These are phyloP conservation scores for Fusarium sp. DNA, from an alignment of 2,329 filamentous ascomycete genomes.

Conservation along the genomic window DNA sequence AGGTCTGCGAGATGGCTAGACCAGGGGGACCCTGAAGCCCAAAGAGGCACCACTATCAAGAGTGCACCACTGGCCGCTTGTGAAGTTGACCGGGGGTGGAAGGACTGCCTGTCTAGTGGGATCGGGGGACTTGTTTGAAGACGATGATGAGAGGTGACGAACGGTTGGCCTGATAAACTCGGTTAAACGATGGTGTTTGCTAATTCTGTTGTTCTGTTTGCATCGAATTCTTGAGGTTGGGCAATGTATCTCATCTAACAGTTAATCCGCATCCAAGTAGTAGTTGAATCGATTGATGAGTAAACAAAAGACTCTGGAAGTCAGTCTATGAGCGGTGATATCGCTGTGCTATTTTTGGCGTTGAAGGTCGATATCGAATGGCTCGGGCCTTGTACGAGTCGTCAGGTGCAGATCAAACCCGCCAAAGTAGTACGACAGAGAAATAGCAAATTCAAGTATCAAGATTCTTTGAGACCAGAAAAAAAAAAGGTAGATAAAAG, in stretches of 20 bases:
- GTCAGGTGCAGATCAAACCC: slow-evolving; percentile 2
- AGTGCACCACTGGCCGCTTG: slow-evolving; percentile 25
- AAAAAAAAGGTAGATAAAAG: background rate
- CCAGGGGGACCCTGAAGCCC: slow-evolving; percentile 33
- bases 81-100: slow-evolving; percentile 18
- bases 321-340: slow-evolving; percentile 20
- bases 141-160: slow-evolving; percentile 23
- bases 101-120: slow-evolving; percentile 23
- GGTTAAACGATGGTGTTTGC: background rate
- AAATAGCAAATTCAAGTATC: slow-evolving; percentile 4
- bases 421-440: slow-evolving; percentile 3
- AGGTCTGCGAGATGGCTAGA: slow-evolving; percentile 40
- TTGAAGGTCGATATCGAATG: slow-evolving; percentile 12
- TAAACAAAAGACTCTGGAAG: slow-evolving; percentile 32
- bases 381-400: background rate
- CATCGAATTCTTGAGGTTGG: background rate
- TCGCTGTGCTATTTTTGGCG: slow-evolving; percentile 28
- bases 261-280: background rate
- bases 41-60: slow-evolving; percentile 30
- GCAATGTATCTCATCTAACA: background rate
- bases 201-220: slow-evolving; percentile 2
- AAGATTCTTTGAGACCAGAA: background rate
- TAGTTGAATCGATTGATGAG: slow-evolving; percentile 10
- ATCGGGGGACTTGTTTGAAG: slow-evolving; percentile 30
- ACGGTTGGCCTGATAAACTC: slow-evolving; percentile 17